A percentile compares a stretch with the other conserved stretches of the same genome.
Evolutionary conservation across 2,329 filamentous ascomycete genomes (phyloP).

Genomic region (Teratosphaeria nubilosa): DNA sequence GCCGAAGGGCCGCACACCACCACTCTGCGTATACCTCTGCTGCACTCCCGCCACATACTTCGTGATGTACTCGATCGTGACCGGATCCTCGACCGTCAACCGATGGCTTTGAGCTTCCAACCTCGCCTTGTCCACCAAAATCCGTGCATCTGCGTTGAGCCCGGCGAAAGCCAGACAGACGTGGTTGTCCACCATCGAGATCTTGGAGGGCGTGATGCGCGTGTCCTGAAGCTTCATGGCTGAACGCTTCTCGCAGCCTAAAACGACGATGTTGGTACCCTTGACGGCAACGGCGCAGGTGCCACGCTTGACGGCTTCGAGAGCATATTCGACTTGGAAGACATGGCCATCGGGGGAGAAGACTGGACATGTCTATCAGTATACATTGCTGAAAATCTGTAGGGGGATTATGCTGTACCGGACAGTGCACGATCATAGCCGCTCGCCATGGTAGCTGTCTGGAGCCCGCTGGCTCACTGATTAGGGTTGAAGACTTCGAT

Average conservation of each 20-base stretch:
- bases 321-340: slow-evolving; percentile 98
- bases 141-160: slow-evolving; percentile 93
- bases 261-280: slow-evolving; percentile 79
- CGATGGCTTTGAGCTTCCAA: slow-evolving; percentile 96
- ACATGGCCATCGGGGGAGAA: slow-evolving; percentile 99
- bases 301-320: slow-evolving; percentile 98
- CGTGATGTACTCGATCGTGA: slow-evolving; percentile 98
- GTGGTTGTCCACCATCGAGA: slow-evolving; percentile 89
- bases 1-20: slow-evolving; percentile 95
- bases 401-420: slow-evolving; percentile 51
- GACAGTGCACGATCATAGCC: slow-evolving; percentile 99
- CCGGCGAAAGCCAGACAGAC: slow-evolving; percentile 96
- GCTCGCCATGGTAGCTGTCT: slow-evolving; percentile 57
- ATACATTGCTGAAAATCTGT: not conserved
- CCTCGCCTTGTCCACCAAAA: slow-evolving; percentile 95
- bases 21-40: slow-evolving; percentile 97
- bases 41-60: slow-evolving; percentile 97
- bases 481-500: not conserved
- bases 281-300: slow-evolving; percentile 98
- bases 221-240: slow-evolving; percentile 99
- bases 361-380: slow-evolving; percentile 45
- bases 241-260: slow-evolving; percentile 97
- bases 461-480: slow-evolving; percentile 9
- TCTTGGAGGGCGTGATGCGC: slow-evolving; percentile 97
- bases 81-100: slow-evolving; percentile 91